Evolutionary conservation across 2,329 filamentous ascomycete species (phyloP).

Genomic region (Aspergillus fischeri): DNA sequence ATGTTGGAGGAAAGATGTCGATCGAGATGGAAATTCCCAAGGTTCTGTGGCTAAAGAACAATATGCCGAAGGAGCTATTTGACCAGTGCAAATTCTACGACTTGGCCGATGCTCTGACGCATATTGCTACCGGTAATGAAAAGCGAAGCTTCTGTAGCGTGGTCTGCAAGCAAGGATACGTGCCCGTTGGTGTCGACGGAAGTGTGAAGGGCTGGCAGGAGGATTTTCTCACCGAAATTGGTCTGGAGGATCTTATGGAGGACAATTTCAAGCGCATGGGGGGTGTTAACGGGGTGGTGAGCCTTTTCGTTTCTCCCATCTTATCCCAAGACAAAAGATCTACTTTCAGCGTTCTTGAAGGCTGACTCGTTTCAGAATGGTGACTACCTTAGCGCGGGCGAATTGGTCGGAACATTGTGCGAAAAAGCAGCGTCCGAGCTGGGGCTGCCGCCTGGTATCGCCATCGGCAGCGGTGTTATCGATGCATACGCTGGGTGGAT

Average conservation of each 20-base stretch:
- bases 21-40: conserved; percentile 99
- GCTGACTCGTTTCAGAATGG: conserved; percentile 64
- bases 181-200: conserved; percentile 94
- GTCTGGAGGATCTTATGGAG: conserved; percentile 75
- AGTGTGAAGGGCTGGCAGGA: conserved; percentile 98
- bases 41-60: conserved; percentile 95
- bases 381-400: conserved; percentile 83
- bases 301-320: conserved; percentile 42
- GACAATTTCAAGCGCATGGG: conserved; percentile 92
- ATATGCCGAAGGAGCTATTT: conserved; percentile 91
- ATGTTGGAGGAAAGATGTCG: conserved; percentile 97
- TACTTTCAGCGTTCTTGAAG: neutral
- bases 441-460: conserved; percentile 79
- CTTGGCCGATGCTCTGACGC: conserved; percentile 84
- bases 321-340: neutral
- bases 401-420: conserved; percentile 79
- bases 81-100: conserved; percentile 96
- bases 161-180: conserved; percentile 94
- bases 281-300: conserved; percentile 90
- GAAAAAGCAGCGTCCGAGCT: conserved; percentile 79
- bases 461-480: conserved; percentile 93
- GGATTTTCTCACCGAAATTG: conserved; percentile 84
- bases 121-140: conserved; percentile 88
- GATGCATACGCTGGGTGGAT: conserved; percentile 99
- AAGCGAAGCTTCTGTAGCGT: conserved; percentile 91